These are phyloP conservation scores for Pythium dissotocum DNA, from an alignment of 352 stramenopile species.

Conservation along the genomic window DNA sequence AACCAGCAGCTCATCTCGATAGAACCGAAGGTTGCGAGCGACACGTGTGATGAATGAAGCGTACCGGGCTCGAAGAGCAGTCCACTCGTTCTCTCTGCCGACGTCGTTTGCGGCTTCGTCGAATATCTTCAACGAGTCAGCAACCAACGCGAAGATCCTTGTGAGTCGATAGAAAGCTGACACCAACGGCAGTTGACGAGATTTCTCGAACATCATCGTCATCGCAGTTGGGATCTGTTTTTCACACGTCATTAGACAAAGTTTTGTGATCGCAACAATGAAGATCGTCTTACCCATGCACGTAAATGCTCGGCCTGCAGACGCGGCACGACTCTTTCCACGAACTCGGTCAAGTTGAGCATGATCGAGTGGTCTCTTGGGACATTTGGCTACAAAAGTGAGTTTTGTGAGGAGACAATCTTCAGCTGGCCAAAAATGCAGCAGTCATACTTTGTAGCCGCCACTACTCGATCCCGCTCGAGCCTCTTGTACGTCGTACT, in stretches of 20 bases:
- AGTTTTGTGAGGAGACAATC: not conserved
- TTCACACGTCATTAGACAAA: not conserved
- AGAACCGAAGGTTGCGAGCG: constrained; percentile 59
- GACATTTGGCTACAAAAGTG: constrained; percentile 44
- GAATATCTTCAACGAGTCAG: constrained; percentile 14
- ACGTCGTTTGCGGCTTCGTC: not conserved
- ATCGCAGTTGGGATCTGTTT: constrained; percentile 24
- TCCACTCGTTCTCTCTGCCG: not conserved
- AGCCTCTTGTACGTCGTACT: constrained; percentile 51
- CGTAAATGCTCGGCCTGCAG: constrained; percentile 16
- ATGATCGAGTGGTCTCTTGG: constrained; percentile 80
- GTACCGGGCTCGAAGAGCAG: constrained; percentile 32
- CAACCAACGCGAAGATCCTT: constrained; percentile 16
- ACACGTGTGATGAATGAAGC: constrained; percentile 44
- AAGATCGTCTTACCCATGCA: not conserved
- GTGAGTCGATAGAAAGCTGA: constrained; percentile 36
- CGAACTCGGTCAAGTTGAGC: constrained; percentile 78
- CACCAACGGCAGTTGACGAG: constrained; percentile 27
- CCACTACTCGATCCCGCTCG: constrained; percentile 33
- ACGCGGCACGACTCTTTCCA: constrained; percentile 52
- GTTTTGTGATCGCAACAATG: not conserved
- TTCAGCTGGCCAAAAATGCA: not conserved
- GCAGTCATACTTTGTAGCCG: constrained; percentile 49
- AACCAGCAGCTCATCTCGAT: constrained; percentile 78
- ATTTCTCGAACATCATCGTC: constrained; percentile 27